Base-by-base conservation (phyloP, 1,284 basidiomycete genomes). In the Serendipita sp. region DNA sequence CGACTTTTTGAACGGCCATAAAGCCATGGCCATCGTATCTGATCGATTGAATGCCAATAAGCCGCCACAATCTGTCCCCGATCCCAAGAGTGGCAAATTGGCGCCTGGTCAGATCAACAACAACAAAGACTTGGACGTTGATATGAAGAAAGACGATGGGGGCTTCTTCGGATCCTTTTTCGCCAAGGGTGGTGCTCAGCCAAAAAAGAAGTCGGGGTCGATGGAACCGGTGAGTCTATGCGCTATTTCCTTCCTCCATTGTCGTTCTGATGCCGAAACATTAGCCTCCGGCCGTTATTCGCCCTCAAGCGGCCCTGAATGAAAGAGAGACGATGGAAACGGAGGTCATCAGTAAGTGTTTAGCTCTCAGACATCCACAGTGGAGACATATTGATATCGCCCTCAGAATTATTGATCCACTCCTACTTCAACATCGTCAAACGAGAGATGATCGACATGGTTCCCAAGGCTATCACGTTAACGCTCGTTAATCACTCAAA, bases 361-460 rank as follows among this genome's bases (percentile, higher is more conserved):
- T 61, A 6, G 1, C 38, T 6, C 38, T 41, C 38, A 41, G 38
- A 41, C 1, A 41, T 6, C 38, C 38, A 55, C 43, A 45, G 42
- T 53, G 29, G 47, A 22, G 32, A 32, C 34, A 63, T 12, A 43
- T 60, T 26, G 44, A 64, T 17, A 30, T 49, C 29, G 62, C 35
- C 66, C 8, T 65, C 69, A 93, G 91, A 93, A 73, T 79, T 93
- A 50, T 82, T 95, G 69, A 94, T 95, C 67, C 82, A 87, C 71
- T 94, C 91, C 3, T 96, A 97, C 77, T 96, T 89, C 80, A 93
- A 94, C 74, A 92, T 97, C 67, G 92, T 97, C 66, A 98, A 99
- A 80, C 88, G 94, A 62, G 94, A 97, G 74, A 93, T 99, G 87
- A 98, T 98, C 72, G 96, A 99, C 75, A 98, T 98, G 93, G 91